phyloP scores from a whole-genome alignment of 129 eudicot species.

The Scalesia atractyloides region DNA sequence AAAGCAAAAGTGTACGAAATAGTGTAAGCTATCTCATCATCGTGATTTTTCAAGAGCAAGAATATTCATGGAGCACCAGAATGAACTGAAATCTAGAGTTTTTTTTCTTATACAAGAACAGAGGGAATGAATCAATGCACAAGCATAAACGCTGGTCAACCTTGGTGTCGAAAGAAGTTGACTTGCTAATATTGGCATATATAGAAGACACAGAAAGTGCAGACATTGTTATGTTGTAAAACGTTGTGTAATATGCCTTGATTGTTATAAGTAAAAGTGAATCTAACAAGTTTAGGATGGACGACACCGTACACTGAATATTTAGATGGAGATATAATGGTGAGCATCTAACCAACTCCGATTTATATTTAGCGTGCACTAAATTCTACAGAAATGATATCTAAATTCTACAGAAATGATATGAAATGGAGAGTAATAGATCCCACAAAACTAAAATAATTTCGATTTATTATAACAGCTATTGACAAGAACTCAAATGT shows the following conservation, averaged over 20 bases:
- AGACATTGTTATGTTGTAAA: neutral
- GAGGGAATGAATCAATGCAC: neutral
- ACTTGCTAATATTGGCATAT: neutral
- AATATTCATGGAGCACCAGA: neutral
- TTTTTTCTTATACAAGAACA: neutral
- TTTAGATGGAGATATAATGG: neutral
- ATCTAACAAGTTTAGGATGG: neutral
- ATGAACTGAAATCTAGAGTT: neutral
- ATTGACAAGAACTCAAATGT: neutral
- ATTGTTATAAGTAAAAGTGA: neutral
- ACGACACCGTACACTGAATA: neutral
- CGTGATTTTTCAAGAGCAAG: neutral
- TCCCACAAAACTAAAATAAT: conserved; percentile 4
- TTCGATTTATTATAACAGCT: neutral
- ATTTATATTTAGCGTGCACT: neutral
- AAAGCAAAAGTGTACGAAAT: neutral
- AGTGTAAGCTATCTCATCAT: neutral
- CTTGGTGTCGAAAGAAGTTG: neutral
- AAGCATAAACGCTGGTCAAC: neutral
- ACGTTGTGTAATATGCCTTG: neutral
- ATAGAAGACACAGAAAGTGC: neutral
- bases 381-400: conserved; percentile 2
- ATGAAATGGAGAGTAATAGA: neutral
- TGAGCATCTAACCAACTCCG: too few species aligned
- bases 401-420: conserved; percentile 4